Base-by-base conservation (phyloP, 768 basidiomycete genomes). In the Boletus edulis region DNA sequence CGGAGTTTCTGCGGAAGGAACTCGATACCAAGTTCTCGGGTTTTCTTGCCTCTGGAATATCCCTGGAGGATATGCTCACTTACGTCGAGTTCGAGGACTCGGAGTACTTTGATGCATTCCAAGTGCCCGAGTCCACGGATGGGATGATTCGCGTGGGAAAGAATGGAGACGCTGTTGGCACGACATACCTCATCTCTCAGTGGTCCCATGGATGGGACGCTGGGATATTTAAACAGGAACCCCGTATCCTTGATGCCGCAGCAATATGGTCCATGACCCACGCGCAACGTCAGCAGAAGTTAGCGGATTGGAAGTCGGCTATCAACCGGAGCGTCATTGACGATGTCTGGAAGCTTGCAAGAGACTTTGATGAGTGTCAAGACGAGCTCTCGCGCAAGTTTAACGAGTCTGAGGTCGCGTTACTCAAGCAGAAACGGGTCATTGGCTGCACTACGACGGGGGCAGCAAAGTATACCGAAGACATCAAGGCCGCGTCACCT, bases 391-490 rank as follows among this genome's bases (percentile, higher is more conserved):
- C 66, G 0, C 72, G 67, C 46, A 74, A 71, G 49, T 78, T 72
- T 44, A 54, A 55, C 2, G 72, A 74, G 52, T 69, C 67, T 18
- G 71, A 66, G 7, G 53, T 64, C 0, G 66, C 61, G 1, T 56
- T 78, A 9, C 62, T 86, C 15, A 64, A 63, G 48, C 67, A 51
- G 39, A 85, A 83, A 64, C 68, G 81, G 4, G 78, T 87, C 49
- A 82, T 87, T 12, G 86, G 78, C 0, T 86, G 85, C 55, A 88
- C 86, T 0, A 88, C 86, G 1, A 86, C 86, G 0, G 86, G 76
- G 2, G 86, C 86, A 0, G 86, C 86, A 0, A 88, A 81, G 65
- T 85, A 80, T 60, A 67, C 71, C 0, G 67, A 75, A 2, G 71
- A 71, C 17, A 77, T 88, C 27, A 77, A 72, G 27, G 74, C 73